These are phyloP conservation scores for Kwoniella sp. DNA, from an alignment of 768 basidiomycete species.

Conservation along the genomic window DNA sequence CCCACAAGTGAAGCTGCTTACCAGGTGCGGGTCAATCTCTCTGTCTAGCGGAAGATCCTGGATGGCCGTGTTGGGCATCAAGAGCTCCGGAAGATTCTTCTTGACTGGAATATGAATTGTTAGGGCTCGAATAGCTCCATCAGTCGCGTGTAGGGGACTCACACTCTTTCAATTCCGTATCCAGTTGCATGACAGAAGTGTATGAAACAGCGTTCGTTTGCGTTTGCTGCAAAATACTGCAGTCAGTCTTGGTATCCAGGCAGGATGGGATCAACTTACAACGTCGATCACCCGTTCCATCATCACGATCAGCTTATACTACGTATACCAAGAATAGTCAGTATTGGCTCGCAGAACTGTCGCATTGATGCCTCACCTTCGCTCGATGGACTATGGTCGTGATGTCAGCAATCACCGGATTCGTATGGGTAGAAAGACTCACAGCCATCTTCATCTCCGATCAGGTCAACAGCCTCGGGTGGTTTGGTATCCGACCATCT, in stretches of 20 bases:
- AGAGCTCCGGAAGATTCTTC: constrained; percentile 38
- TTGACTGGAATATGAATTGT: constrained; percentile 33
- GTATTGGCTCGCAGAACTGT: background rate
- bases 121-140: constrained; percentile 1
- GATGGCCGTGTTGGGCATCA: constrained; percentile 44
- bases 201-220: constrained; percentile 42
- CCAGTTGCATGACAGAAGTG: constrained; percentile 40
- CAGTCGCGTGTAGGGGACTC: constrained; percentile 8
- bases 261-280: constrained; percentile 15
- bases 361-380: constrained; percentile 19
- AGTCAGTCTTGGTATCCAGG: background rate
- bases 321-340: background rate
- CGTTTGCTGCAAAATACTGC: constrained; percentile 37
- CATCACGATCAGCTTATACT: constrained; percentile 42
- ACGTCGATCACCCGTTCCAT: constrained; percentile 52
- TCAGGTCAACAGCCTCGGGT: constrained; percentile 33
- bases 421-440: constrained; percentile 13
- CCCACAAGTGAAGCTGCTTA: constrained; percentile 12
- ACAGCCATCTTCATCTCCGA: constrained; percentile 44
- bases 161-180: constrained; percentile 47
- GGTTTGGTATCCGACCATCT: constrained; percentile 46
- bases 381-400: constrained; percentile 28
- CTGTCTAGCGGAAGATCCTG: constrained; percentile 40
- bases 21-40: constrained; percentile 49
- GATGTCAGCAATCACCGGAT: constrained; percentile 11